phyloP scores from a whole-genome alignment of 208 protist species.

The Trypanosoma congolense region DNA sequence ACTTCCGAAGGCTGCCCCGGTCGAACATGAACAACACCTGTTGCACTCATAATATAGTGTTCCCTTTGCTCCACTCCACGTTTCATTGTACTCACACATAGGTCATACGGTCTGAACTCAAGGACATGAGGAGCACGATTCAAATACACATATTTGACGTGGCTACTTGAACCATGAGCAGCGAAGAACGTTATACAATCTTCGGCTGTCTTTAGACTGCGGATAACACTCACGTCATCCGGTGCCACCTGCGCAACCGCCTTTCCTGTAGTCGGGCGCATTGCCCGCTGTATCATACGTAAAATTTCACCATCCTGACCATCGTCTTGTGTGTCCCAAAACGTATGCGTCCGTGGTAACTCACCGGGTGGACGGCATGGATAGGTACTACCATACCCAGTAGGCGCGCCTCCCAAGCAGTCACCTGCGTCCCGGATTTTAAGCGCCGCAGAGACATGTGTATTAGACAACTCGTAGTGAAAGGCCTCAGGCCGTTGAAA shows the following conservation, averaged over 20 bases:
- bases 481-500: slow-evolving; percentile 76
- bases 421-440: slow-evolving; percentile 6
- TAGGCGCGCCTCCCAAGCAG: too few relatives aligned
- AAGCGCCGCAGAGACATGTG: slow-evolving; percentile 7
- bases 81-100: slow-evolving; percentile 75
- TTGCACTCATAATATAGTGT: slow-evolving; percentile 93
- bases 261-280: slow-evolving; percentile 47
- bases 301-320: slow-evolving; percentile 79
- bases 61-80: slow-evolving; percentile 66
- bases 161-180: slow-evolving; percentile 70
- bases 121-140: slow-evolving; percentile 66
- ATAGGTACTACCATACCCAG: too few relatives aligned
- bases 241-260: slow-evolving; percentile 64
- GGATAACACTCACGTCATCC: slow-evolving; percentile 75
- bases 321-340: slow-evolving; percentile 30
- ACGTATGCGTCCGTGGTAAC: slow-evolving; percentile 1
- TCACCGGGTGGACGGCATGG: too few relatives aligned
- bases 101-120: slow-evolving; percentile 91
- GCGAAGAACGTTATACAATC: slow-evolving; percentile 94
- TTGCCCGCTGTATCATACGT: slow-evolving; percentile 80
- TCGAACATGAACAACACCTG: slow-evolving; percentile 89
- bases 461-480: slow-evolving; percentile 25
- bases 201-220: slow-evolving; percentile 81
- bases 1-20: slow-evolving; percentile 88
- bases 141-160: slow-evolving; percentile 92